phyloP scores from a whole-genome alignment of 257 asterid genomes.

The Asclepias syriaca region DNA sequence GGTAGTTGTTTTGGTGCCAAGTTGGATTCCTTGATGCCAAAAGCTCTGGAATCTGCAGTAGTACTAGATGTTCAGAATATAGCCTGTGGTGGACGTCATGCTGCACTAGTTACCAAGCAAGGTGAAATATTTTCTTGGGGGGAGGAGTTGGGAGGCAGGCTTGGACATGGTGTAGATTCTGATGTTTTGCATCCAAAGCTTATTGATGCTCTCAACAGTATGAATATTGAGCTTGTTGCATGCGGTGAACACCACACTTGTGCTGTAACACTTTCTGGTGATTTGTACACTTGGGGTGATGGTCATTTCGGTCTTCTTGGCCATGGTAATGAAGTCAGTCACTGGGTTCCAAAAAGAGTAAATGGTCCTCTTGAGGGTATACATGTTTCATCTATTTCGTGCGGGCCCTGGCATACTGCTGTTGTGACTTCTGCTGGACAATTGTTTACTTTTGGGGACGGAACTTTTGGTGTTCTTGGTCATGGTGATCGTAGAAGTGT shows the following conservation, averaged over 20 bases:
- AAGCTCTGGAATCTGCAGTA: constrained; percentile 85
- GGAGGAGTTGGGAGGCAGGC: constrained; percentile 88
- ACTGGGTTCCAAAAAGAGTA: constrained; percentile 91
- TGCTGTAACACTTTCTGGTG: constrained; percentile 93
- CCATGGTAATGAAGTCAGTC: constrained; percentile 88
- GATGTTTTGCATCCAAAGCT: constrained; percentile 82
- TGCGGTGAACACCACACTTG: constrained; percentile 91
- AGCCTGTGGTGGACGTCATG: constrained; percentile 88
- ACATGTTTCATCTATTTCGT: constrained; percentile 73
- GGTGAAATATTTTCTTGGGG: constrained; percentile 96
- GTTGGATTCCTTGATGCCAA: constrained; percentile 70
- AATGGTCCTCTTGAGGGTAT: constrained; percentile 79
- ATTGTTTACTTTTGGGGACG: constrained; percentile 86
- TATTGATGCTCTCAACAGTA: constrained; percentile 64
- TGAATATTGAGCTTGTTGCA: constrained; percentile 77
- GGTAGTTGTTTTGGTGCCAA: constrained; percentile 43
- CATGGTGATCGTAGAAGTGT: constrained; percentile 78
- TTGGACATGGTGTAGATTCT: constrained; percentile 92
- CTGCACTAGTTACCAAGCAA: constrained; percentile 78
- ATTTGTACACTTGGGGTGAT: constrained; percentile 90
- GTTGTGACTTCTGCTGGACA: constrained; percentile 92
- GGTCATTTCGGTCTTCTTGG: constrained; percentile 88
- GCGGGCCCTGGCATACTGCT: constrained; percentile 98
- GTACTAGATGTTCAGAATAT: constrained; percentile 85
- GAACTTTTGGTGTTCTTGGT: constrained; percentile 95